Evolutionary conservation across 2,329 filamentous ascomycete genomes (phyloP).

Genomic region (Aspergillus ochraceus): DNA sequence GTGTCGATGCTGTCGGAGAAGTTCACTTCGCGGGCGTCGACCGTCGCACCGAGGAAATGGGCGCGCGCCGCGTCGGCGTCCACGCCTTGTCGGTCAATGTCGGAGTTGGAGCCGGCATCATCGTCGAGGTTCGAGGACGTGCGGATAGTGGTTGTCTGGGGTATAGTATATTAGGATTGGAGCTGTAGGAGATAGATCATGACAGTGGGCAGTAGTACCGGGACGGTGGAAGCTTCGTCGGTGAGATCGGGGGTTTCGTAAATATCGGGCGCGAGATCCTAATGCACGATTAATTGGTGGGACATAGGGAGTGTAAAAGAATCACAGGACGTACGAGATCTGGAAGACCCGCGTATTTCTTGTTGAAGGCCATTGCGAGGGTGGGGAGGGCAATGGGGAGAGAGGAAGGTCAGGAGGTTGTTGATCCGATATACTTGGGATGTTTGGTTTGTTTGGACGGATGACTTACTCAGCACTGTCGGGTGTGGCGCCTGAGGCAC

Average conservation of each 20-base stretch:
- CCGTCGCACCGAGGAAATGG: conserved; percentile 71
- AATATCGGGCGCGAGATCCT: conserved; percentile 91
- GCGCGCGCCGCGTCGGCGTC: conserved; percentile 77
- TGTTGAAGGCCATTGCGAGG: conserved; percentile 66
- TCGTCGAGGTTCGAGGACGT: conserved; percentile 59
- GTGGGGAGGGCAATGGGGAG: conserved; percentile 3
- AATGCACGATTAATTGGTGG: conserved; percentile 7
- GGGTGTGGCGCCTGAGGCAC: too few species aligned
- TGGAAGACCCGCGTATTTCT: conserved; percentile 79
- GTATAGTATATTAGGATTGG: conserved; percentile 51
- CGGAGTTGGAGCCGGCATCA: conserved; percentile 52
- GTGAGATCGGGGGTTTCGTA: conserved; percentile 95
- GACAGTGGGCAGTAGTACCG: conserved; percentile 52
- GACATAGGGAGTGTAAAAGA: background rate
- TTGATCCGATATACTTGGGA: background rate
- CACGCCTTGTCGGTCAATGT: conserved; percentile 74
- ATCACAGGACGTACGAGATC: conserved; percentile 63
- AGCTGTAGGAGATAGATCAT: background rate
- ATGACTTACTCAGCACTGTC: too few species aligned
- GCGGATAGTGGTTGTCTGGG: conserved; percentile 54
- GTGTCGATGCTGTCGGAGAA: conserved; percentile 85
- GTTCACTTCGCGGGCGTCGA: conserved; percentile 77
- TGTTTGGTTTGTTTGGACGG: background rate
- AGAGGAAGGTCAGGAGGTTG: background rate
- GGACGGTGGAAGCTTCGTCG: conserved; percentile 83